Percentiles rank a stretch among this genome's conserved stretches.
Conservation (phyloP, 2,329 filamentous ascomycete genomes). For the Exophiala oligosperma region DNA sequence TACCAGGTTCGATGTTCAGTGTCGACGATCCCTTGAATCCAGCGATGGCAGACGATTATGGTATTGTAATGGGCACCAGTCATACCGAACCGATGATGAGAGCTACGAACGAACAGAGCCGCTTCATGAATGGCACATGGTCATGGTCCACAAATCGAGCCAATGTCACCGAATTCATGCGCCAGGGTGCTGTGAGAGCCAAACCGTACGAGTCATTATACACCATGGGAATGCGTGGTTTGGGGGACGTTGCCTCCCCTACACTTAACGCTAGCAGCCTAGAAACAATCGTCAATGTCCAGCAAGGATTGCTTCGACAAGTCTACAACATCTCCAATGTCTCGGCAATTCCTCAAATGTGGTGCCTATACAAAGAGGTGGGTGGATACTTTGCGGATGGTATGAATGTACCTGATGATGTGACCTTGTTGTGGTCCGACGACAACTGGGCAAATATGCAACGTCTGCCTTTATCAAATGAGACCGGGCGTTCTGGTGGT, state of each 20-base stretch:
- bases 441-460: conserved; percentile 70
- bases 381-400: conserved; percentile 68
- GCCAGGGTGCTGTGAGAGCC: conserved; percentile 64
- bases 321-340: conserved; percentile 55
- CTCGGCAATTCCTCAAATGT: conserved; percentile 63
- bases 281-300: conserved; percentile 60
- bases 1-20: conserved; percentile 58
- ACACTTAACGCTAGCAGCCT: conserved; percentile 56
- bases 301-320: conserved; percentile 58
- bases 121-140: conserved; percentile 58
- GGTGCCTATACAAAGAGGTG: conserved; percentile 75
- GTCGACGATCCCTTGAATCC: conserved; percentile 70
- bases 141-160: conserved; percentile 69
- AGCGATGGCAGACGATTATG: conserved; percentile 70
- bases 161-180: conserved; percentile 68
- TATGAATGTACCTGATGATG: conserved; percentile 62
- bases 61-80: conserved; percentile 70
- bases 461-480: conserved; percentile 60
- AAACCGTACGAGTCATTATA: conserved; percentile 66
- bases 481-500: conserved; percentile 60
- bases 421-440: conserved; percentile 68
- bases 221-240: conserved; percentile 69
- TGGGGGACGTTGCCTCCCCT: conserved; percentile 59
- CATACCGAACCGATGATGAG: conserved; percentile 73
- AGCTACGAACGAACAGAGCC: conserved; percentile 45